Evolutionary conservation across 768 basidiomycete species (phyloP).

Genomic region (Strobilomyces dryophilus): DNA sequence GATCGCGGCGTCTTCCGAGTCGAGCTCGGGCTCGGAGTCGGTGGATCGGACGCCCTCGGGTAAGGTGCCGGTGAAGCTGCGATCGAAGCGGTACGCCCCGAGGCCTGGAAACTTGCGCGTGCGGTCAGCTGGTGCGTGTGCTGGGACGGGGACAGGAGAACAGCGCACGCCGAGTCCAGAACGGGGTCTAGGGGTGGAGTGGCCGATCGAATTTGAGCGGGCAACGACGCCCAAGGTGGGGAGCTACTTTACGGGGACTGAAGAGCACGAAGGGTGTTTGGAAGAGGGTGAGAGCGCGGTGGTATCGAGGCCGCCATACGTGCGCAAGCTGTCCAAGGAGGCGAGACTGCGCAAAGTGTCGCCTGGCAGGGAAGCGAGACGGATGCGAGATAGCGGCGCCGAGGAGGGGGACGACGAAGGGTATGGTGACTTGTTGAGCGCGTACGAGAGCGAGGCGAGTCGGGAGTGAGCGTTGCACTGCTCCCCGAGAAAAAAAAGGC

Average conservation of each 20-base stretch:
- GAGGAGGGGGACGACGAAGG: constrained; percentile 76
- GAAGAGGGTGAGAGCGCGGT: constrained; percentile 2
- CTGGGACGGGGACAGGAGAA: constrained; percentile 13
- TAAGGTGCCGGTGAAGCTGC: constrained; percentile 39
- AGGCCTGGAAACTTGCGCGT: constrained; percentile 48
- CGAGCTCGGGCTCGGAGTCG: constrained; percentile 37
- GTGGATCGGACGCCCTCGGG: constrained; percentile 30
- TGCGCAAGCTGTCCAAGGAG: constrained; percentile 30
- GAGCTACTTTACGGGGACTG: constrained; percentile 38
- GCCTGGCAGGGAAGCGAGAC: constrained; percentile 32
- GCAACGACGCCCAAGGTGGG: constrained; percentile 55
- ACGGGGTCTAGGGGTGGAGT: constrained; percentile 49
- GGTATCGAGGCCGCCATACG: constrained; percentile 22
- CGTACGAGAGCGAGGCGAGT: constrained; percentile 70
- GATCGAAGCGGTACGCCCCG: constrained; percentile 47
- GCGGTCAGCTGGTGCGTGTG: constrained; percentile 19
- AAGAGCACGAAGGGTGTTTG: not conserved
- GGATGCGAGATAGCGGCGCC: constrained; percentile 56
- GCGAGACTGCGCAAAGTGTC: constrained; percentile 46
- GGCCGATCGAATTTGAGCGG: constrained; percentile 48
- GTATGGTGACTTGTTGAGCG: constrained; percentile 73
- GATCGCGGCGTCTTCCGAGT: constrained; percentile 14
- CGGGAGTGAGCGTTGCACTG: constrained; percentile 18
- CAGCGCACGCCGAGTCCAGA: constrained; percentile 43
- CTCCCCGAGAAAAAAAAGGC: too few relatives aligned